phyloP scores from a whole-genome alignment of 345 rosid genomes.

The Gossypium longicalyx region DNA sequence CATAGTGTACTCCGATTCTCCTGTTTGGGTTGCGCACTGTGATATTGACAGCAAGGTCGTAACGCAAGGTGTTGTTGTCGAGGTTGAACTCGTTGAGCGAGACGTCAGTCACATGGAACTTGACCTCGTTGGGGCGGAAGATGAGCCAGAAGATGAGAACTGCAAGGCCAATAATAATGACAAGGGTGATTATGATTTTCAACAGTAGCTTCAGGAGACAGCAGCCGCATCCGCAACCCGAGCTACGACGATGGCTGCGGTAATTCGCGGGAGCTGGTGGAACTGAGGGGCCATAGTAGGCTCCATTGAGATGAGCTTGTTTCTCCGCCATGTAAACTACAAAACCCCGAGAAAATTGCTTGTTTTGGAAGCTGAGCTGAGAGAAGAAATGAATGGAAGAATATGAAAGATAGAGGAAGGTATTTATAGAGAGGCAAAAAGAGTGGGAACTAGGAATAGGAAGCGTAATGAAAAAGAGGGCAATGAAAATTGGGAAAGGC shows the following conservation, averaged over 20 bases:
- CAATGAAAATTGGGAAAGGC: background rate
- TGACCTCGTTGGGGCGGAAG: constrained; percentile 52
- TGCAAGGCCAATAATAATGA: constrained; percentile 41
- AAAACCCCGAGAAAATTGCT: background rate
- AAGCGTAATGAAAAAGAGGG: background rate
- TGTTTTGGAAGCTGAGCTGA: background rate
- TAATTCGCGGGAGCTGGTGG: constrained; percentile 42
- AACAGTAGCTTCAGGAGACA: constrained; percentile 49
- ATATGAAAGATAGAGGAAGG: background rate
- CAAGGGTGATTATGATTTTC: constrained; percentile 36
- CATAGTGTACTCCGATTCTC: constrained; percentile 50
- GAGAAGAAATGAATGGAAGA: constrained; percentile 2
- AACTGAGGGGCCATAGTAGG: constrained; percentile 65
- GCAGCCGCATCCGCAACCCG: constrained; percentile 51
- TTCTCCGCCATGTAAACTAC: constrained; percentile 36
- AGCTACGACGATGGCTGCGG: constrained; percentile 47
- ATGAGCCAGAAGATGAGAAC: constrained; percentile 57
- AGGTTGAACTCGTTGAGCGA: constrained; percentile 49
- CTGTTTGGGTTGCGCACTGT: constrained; percentile 63
- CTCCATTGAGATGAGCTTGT: constrained; percentile 50
- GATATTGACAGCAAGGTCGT: constrained; percentile 42
- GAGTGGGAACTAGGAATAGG: background rate
- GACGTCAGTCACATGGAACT: constrained; percentile 45
- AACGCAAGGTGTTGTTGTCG: constrained; percentile 32
- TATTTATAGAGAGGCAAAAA: background rate